Percentiles rank a stretch among this genome's conserved stretches.
phyloP scores from a whole-genome alignment of 768 basidiomycete species.

The Rubroboletus satanas region DNA sequence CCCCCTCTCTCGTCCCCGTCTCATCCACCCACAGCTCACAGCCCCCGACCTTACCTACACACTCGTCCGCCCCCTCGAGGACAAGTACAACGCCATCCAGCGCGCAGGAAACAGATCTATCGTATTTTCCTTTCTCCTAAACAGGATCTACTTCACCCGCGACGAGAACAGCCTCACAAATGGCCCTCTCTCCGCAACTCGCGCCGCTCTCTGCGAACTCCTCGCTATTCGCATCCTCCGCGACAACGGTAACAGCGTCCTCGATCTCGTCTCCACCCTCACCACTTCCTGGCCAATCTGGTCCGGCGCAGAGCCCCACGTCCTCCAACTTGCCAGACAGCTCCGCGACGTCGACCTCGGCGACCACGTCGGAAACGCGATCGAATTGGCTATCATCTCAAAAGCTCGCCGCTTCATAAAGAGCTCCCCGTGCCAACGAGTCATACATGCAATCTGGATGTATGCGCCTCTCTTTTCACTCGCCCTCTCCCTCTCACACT shows the following conservation, averaged over 20 bases:
- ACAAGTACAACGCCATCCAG: slow-evolving; percentile 79
- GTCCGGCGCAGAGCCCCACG: slow-evolving; percentile 60
- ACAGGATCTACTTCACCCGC: slow-evolving; percentile 78
- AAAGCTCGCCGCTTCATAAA: slow-evolving; percentile 89
- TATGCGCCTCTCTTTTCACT: slow-evolving; percentile 31
- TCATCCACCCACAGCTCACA: slow-evolving; percentile 48
- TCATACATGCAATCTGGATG: slow-evolving; percentile 83
- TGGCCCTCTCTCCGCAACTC: slow-evolving; percentile 62
- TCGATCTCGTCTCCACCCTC: slow-evolving; percentile 64
- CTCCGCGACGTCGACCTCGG: slow-evolving; percentile 71
- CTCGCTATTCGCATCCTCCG: slow-evolving; percentile 79
- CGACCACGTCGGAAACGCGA: slow-evolving; percentile 83
- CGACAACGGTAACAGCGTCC: slow-evolving; percentile 62
- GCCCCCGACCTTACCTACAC: slow-evolving; percentile 90
- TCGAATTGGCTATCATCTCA: slow-evolving; percentile 88
- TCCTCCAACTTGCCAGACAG: slow-evolving; percentile 55
- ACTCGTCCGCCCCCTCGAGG: slow-evolving; percentile 79
- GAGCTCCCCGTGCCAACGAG: slow-evolving; percentile 82
- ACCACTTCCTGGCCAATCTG: slow-evolving; percentile 83
- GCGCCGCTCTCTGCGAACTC: slow-evolving; percentile 86
- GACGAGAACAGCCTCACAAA: slow-evolving; percentile 68
- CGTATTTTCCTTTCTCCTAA: slow-evolving; percentile 85
- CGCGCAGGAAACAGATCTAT: slow-evolving; percentile 73
- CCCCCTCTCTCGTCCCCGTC: neutral
- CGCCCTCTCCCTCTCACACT: slow-evolving; percentile 14